phyloP scores from a whole-genome alignment of 2,329 filamentous ascomycete species.

The Fusarium ramigenum region DNA sequence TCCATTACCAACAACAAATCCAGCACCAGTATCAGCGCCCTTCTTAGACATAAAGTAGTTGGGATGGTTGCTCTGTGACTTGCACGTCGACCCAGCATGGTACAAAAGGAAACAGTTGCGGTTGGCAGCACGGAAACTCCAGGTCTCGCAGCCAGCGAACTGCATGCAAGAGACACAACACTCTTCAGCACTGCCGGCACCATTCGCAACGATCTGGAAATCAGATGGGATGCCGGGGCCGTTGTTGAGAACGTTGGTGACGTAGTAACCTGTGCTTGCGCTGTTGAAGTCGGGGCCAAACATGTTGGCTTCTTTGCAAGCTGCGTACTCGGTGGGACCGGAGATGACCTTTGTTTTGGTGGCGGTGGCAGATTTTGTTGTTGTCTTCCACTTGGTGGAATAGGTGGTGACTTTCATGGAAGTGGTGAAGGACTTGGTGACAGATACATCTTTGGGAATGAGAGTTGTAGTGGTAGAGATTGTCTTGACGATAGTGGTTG shows the following conservation, averaged over 20 bases:
- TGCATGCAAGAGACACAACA: conserved; percentile 12
- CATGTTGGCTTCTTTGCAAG: background rate
- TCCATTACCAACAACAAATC: background rate
- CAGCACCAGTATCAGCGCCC: background rate
- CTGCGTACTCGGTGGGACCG: background rate
- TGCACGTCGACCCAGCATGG: background rate
- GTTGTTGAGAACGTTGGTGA: conserved; percentile 12
- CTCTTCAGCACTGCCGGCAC: background rate
- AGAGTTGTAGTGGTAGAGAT: conserved; percentile 3
- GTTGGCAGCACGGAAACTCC: background rate
- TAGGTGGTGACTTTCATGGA: conserved; percentile 4
- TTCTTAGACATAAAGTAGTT: conserved; percentile 14
- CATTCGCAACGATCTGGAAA: background rate
- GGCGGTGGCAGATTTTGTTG: background rate
- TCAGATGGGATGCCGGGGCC: conserved; percentile 5
- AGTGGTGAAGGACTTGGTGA: background rate
- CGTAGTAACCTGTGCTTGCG: background rate
- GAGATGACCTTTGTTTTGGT: conserved; percentile 3
- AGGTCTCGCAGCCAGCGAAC: background rate
- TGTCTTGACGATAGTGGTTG: background rate
- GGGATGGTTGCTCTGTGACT: background rate
- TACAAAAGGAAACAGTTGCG: conserved; percentile 18
- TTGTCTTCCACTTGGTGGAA: background rate
- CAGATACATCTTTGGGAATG: conserved; percentile 1
- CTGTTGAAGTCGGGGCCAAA: conserved; percentile 13